Percentiles rank a stretch among this genome's conserved stretches.
These are phyloP conservation scores for Starmerella khaoyaiensis DNA, from an alignment of 805 yeast genomes.

Conservation along the genomic window DNA sequence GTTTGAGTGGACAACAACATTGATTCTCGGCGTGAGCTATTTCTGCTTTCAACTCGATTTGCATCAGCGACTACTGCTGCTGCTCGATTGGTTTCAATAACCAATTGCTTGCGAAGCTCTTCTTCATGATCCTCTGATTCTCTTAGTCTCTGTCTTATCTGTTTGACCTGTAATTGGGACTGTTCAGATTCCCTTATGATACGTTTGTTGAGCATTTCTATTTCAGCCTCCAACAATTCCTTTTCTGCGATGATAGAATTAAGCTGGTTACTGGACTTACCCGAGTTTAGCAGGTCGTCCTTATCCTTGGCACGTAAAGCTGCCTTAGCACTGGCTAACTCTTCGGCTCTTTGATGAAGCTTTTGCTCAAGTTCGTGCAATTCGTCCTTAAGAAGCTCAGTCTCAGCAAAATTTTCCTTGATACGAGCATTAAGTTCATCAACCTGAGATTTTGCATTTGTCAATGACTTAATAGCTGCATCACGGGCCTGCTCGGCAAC, in stretches of 20 bases:
- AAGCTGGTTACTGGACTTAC: conserved; percentile 45
- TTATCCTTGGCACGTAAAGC: conserved; percentile 58
- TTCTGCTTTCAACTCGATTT: background rate
- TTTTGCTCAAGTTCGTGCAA: conserved; percentile 58
- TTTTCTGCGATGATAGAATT: conserved; percentile 46
- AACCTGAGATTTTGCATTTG: conserved; percentile 22
- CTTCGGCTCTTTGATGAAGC: conserved; percentile 71
- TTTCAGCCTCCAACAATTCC: conserved; percentile 43
- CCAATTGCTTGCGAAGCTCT: conserved; percentile 8
- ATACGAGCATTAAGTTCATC: conserved; percentile 39
- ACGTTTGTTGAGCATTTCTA: conserved; percentile 38
- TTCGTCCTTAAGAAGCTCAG: conserved; percentile 68
- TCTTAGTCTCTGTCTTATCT: conserved; percentile 17
- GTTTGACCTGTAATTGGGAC: conserved; percentile 31
- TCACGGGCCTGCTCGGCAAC: conserved; percentile 11
- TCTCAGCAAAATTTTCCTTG: conserved; percentile 47
- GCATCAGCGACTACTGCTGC: background rate
- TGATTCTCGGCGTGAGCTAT: background rate
- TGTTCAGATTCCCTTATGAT: conserved; percentile 59
- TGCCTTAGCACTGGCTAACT: conserved; percentile 58
- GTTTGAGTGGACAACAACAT: background rate
- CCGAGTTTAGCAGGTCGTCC: conserved; percentile 36
- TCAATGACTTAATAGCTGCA: conserved; percentile 13
- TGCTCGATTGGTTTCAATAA: background rate
- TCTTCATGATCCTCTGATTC: conserved; percentile 15